Evolutionary conservation across 1,284 basidiomycete species (phyloP).

Genomic region (Boletus sp.): DNA sequence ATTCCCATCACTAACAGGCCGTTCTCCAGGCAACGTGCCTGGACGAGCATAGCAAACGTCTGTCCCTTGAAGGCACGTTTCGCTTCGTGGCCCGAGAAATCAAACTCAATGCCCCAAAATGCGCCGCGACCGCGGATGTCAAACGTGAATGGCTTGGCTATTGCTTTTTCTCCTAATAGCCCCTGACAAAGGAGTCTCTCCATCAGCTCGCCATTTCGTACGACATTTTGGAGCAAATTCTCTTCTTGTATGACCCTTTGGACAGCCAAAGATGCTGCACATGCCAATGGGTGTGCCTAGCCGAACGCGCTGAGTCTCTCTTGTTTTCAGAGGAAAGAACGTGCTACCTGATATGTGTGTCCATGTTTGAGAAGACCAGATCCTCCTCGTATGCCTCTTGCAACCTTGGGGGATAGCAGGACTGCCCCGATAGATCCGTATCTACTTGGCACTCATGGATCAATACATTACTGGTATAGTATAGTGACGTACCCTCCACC

Average conservation of each 20-base stretch:
- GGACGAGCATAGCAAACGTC: constrained; percentile 63
- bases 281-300: constrained; percentile 73
- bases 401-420: constrained; percentile 72
- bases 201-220: constrained; percentile 64
- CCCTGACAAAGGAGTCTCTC: constrained; percentile 56
- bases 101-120: constrained; percentile 85
- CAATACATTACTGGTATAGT: neutral
- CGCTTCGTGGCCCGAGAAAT: constrained; percentile 52
- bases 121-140: constrained; percentile 80
- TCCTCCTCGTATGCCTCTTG: constrained; percentile 65
- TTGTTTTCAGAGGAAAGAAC: neutral
- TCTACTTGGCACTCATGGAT: constrained; percentile 40
- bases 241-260: constrained; percentile 72
- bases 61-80: constrained; percentile 54
- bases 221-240: constrained; percentile 69
- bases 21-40: constrained; percentile 65
- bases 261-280: constrained; percentile 79
- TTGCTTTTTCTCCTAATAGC: constrained; percentile 56
- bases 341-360: constrained; percentile 78
- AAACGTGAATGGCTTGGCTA: constrained; percentile 67
- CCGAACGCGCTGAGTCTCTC: constrained; percentile 13
- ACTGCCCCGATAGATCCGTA: constrained; percentile 85
- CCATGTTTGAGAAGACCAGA: constrained; percentile 82
- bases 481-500: constrained; percentile 70
- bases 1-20: constrained; percentile 74